Evolutionary conservation across 306 rosid genomes (phyloP).

Genomic region (Quercus variabilis): DNA sequence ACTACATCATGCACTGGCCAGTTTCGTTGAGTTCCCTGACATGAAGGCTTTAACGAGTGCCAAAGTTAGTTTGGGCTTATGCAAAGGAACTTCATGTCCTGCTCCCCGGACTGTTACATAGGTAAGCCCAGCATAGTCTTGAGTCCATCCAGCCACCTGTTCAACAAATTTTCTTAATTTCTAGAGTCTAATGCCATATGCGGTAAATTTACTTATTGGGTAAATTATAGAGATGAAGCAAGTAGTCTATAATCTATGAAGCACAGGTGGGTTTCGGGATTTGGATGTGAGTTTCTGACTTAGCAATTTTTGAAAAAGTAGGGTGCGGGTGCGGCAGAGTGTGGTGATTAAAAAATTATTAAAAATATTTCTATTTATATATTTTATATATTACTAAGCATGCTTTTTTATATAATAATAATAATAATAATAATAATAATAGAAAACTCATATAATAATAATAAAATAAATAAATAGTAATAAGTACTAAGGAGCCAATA

Average conservation of each 20-base stretch:
- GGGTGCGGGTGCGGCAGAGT: no score
- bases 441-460: no score
- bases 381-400: no score
- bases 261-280: no score
- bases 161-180: background rate
- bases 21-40: conserved; percentile 60
- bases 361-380: no score
- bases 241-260: background rate
- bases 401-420: no score
- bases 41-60: conserved; percentile 60
- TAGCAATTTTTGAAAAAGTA: no score
- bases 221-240: background rate
- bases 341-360: no score
- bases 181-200: background rate
- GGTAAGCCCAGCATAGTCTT: conserved; percentile 80
- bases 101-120: conserved; percentile 86
- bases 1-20: conserved; percentile 32
- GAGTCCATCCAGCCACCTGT: conserved; percentile 96
- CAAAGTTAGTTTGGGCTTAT: conserved; percentile 77
- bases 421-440: no score
- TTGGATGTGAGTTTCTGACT: no score
- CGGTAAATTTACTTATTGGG: background rate
- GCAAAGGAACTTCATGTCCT: conserved; percentile 93
- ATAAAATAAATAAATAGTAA: no score
- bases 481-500: no score